Conservation (phyloP, 805 yeast species). For the Peterozyma toletana region DNA sequence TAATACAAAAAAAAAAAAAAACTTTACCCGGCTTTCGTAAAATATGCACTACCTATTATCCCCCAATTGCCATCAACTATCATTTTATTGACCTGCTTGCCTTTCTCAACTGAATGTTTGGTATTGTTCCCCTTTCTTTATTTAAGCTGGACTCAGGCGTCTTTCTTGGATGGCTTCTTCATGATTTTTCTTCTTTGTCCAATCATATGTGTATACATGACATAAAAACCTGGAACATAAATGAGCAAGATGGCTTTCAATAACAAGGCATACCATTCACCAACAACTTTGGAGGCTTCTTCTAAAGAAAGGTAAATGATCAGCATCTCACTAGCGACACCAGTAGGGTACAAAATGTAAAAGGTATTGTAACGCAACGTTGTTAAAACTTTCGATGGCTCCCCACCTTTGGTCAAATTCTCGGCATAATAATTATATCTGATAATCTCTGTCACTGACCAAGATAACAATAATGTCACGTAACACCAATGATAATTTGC, state of each 20-base stretch:
- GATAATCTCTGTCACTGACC: constrained; percentile 93
- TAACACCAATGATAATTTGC: constrained; percentile 56
- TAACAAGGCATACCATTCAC: constrained; percentile 43
- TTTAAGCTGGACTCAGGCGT: not conserved
- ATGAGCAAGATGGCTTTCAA: constrained; percentile 52
- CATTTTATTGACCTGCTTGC: too few species aligned
- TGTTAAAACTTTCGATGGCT: constrained; percentile 52
- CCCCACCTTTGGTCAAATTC: constrained; percentile 40
- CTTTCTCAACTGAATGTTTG: too few species aligned
- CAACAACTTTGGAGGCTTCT: constrained; percentile 52
- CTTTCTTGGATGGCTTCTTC: constrained; percentile 27
- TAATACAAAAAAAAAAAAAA: too few species aligned
- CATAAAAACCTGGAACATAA: constrained; percentile 84
- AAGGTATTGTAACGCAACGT: constrained; percentile 81
- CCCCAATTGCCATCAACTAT: too few species aligned
- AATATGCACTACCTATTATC: too few species aligned
- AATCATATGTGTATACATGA: constrained; percentile 82
- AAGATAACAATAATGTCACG: constrained; percentile 64
- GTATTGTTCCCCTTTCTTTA: not conserved
- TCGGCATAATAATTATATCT: constrained; percentile 85
- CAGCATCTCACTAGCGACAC: constrained; percentile 78
- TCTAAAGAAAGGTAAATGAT: constrained; percentile 65
- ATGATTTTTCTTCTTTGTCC: constrained; percentile 77
- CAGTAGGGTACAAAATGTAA: constrained; percentile 78
- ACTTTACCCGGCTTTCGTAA: too few species aligned